Base-by-base conservation (phyloP, 164 flowering plant genomes). In the Berberis thunbergii region DNA sequence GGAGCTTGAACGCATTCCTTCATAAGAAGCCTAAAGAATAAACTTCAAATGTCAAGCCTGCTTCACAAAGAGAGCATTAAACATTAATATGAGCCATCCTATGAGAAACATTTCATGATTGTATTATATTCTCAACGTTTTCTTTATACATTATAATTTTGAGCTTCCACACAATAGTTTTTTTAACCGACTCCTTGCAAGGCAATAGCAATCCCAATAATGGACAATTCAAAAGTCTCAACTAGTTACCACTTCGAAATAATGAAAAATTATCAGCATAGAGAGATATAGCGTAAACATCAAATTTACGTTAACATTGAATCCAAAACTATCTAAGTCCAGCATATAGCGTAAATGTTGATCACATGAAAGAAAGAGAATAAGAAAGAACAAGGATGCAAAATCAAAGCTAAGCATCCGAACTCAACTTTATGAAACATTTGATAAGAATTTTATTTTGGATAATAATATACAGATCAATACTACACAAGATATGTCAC, bases 321-420 rank as follows among this genome's bases (percentile, higher is more conserved):
- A 85, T 63, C 98, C 98, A 66, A 90, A 86, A 70, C 97, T 87
- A 69, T 93, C 98, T 69, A 93, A 59, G 69, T 90, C 97, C 75
- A 93, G 72, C 69, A 93, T 90, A 75, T 80, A 68, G 54, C 96
- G 86, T 39, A 74, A 58, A 60, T 48, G 43, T 59, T 13, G 26
- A 26, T 26, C 26, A 26, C 26, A 26, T 4, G 13, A 55, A 39
- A 64, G 3, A 42, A 42, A 44, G 48, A 44, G 9, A n/a, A n/a
- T 41, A 50, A 26, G 42, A 59, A 49, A 39, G 8, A 26, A 26
- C 26, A 26, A 26, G 26, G 26, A 26, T 26, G 26, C 26, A 26
- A 26, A 26, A 26, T 26, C 26, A 26, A 26, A 26, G 26, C 26
- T 26, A 26, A 26, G 26, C 26, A 26, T 26, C 26, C 26, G 26